Evolutionary conservation across 192 early-diverging fungal species (phyloP).

Genomic region (Coemansia sp.): DNA sequence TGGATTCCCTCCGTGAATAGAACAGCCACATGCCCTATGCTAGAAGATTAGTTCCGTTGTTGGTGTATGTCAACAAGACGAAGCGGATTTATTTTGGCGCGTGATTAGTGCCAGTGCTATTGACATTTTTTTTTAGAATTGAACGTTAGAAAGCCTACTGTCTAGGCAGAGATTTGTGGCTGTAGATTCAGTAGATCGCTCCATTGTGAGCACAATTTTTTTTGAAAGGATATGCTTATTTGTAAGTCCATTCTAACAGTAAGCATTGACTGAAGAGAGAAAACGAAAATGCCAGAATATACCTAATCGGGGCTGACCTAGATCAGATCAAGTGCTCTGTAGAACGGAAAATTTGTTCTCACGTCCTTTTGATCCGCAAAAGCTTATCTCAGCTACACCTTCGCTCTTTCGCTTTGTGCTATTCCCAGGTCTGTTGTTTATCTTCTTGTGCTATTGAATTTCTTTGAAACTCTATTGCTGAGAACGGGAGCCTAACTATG

Average conservation of each 20-base stretch:
- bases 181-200: neutral
- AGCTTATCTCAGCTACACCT: too few species aligned
- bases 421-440: neutral
- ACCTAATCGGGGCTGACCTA: too few species aligned
- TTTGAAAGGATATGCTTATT: neutral
- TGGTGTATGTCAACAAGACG: neutral
- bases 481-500: neutral
- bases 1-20: neutral
- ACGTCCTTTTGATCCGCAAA: too few species aligned
- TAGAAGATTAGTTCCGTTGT: neutral
- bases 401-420: neutral
- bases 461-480: neutral
- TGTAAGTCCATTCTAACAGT: neutral
- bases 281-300: too few species aligned
- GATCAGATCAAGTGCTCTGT: too few species aligned
- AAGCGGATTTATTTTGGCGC: neutral
- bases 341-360: too few species aligned
- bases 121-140: neutral
- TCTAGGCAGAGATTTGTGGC: too few species aligned
- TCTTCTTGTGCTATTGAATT: neutral
- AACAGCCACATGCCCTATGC: neutral
- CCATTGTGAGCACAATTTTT: neutral
- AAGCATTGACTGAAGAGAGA: neutral
- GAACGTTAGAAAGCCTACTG: neutral
- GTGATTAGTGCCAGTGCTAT: neutral